These are phyloP conservation scores for Novymonas esmeraldas DNA, from an alignment of 208 protist genomes.

Conservation along the genomic window DNA sequence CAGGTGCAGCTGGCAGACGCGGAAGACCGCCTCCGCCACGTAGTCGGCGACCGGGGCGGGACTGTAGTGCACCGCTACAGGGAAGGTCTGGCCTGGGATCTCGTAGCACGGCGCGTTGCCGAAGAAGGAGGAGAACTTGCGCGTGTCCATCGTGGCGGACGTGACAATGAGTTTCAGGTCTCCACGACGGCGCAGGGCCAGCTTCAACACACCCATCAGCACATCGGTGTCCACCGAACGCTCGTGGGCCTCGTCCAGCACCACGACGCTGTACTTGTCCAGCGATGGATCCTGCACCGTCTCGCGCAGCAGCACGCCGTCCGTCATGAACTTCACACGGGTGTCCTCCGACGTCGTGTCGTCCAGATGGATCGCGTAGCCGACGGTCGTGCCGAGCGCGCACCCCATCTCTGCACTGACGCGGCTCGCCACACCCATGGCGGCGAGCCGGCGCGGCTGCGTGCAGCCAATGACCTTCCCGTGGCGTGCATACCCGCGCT, in stretches of 20 bases:
- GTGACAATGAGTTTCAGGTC: conserved; percentile 99
- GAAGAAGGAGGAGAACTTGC: conserved; percentile 98
- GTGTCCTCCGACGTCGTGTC: conserved; percentile 84
- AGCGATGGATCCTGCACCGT: conserved; percentile 89
- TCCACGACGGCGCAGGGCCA: conserved; percentile 64
- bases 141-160: conserved; percentile 99
- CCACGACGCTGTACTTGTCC: conserved; percentile 95
- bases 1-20: conserved; percentile 88
- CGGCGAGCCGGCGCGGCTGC: conserved; percentile 96
- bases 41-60: conserved; percentile 81
- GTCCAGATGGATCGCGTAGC: conserved; percentile 95
- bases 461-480: conserved; percentile 88
- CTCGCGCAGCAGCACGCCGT: conserved; percentile 96
- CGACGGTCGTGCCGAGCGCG: conserved; percentile 83
- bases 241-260: conserved; percentile 99
- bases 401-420: conserved; percentile 93
- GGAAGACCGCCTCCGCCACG: conserved; percentile 81
- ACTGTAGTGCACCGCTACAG: conserved; percentile 82
- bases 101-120: conserved; percentile 95
- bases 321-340: conserved; percentile 96
- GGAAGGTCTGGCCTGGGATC: conserved; percentile 97
- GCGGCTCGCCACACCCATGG: conserved; percentile 93
- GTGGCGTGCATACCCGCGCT: conserved; percentile 62
- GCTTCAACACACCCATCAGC: conserved; percentile 96
- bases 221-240: conserved; percentile 96